Evolutionary conservation across 2,329 filamentous ascomycete species (phyloP), one percentile per base, ranked within the genome.

Genomic region (Orbilia brochopaga): DNA sequence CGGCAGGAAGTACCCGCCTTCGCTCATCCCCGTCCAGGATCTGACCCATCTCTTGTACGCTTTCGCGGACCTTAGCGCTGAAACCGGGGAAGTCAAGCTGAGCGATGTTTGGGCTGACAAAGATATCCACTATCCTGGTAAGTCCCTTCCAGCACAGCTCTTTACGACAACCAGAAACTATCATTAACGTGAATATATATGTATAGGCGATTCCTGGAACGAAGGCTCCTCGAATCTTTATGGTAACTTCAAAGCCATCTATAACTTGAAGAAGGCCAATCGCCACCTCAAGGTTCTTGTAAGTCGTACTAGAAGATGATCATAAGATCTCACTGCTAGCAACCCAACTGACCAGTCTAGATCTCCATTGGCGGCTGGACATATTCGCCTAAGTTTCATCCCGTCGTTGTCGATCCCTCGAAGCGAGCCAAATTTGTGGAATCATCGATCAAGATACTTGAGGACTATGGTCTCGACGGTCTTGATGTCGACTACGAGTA

Each of bases 41-140:
- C 85, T 97, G 40, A 97, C 92, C 0, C 93, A 97, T 78, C 81
- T 97, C 6, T 86, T 97, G 17, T 97, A 97, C 73, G 67, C 63
- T 62, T 75, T 37, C 37, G 27, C 42, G 3, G 40, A 69, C 19
- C 32, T 69, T 3, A 55, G 32, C 13, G 23, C 58, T 2, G 58
- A 62, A 27, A 37, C 60, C 40, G 60, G 60, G 37, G 60, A 64
- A 19, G 52, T 64, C 1, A 56, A 48, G 27, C 37, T 64, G 1
- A 56, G 37, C 13, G 60, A 64, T 32, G 37, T 6, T 7, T 64
- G 60, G 60, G 40, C 60, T 7, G 60, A 64, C 48, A 51, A 48
- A 11, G 58, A 62, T 11, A 54, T 62, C 57, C 57, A 60, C 57
- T 60, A 60, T 15, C 57, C 57, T 19, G 57, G 57, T 60, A 44